phyloP scores from a whole-genome alignment of 2,329 filamentous ascomycete species.

The Cytospora paraplurivora region DNA sequence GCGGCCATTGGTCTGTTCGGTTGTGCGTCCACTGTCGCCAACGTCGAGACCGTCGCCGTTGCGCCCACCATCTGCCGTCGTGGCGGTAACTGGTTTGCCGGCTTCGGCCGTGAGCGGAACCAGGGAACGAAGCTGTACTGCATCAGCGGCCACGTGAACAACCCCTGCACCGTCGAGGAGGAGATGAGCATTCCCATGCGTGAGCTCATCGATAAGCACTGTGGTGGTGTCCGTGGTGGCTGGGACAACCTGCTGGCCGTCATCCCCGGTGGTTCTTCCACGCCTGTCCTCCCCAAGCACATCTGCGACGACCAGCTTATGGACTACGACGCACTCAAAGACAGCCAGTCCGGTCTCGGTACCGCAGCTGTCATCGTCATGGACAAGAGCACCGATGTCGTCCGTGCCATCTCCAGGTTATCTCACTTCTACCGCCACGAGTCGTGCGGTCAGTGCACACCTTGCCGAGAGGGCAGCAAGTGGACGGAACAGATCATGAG shows the following conservation, averaged over 20 bases:
- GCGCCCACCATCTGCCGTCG: constrained; percentile 94
- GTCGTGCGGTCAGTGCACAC: constrained; percentile 97
- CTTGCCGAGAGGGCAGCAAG: constrained; percentile 98
- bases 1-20: constrained; percentile 97
- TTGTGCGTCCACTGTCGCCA: constrained; percentile 96
- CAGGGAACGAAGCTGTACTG: constrained; percentile 97
- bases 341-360: constrained; percentile 94
- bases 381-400: constrained; percentile 96
- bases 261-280: constrained; percentile 96
- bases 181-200: constrained; percentile 98
- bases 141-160: constrained; percentile 98
- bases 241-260: constrained; percentile 97
- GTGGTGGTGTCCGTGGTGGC: constrained; percentile 90
- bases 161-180: constrained; percentile 96
- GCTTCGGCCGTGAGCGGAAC: constrained; percentile 94
- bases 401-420: constrained; percentile 88
- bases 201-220: constrained; percentile 97
- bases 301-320: constrained; percentile 95
- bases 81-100: constrained; percentile 89
- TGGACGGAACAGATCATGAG: constrained; percentile 99
- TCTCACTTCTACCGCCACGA: constrained; percentile 99
- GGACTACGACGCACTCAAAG: constrained; percentile 98
- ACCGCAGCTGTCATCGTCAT: constrained; percentile 98
- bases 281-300: constrained; percentile 86
- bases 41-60: constrained; percentile 96